Base-by-base conservation (phyloP, 1,139 yeast genomes). In the Pichia sp. region DNA sequence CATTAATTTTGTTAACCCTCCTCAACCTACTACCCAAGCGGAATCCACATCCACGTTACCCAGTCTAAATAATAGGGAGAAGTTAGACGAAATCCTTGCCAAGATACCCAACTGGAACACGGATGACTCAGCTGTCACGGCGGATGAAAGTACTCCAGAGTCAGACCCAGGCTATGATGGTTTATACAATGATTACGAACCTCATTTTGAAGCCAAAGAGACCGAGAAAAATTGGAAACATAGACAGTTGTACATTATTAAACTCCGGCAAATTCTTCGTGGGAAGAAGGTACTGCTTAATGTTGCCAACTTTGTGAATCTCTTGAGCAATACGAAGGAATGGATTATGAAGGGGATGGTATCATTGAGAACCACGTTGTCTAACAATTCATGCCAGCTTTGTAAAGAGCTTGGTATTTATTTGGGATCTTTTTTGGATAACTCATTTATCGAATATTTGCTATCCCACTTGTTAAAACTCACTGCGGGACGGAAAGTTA, bases 191-290 rank as follows among this genome's bases (percentile, higher is more conserved):
- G 47, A 51, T 4, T 48, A 72, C 50, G 35, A 58, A 12, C 42
- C 59, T 0, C 62, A 67, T 5, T 59, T 91, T 51, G 70, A 68
- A n/a, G 80, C 78, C 2, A 86, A 80, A 50, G 98, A 93, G 57
- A 81, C 94, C 0, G 98, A 93, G 53, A 69, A 69, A 42, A 91
- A 91, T 53, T 91, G 99, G 99, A 62, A 67, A 19, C 50, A 55
- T 1, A 68, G 99, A 51, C 96, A 88, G 49, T 69, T 69, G 39
- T 64, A 63, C 38, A 69, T 87, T 3, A 51, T 70, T 2, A 68
- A 66, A 35, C 53, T 86, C 27, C 66, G 96, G 39, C 64, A 70
- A 2, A 52, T 82, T 3, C 48, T 85, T 3, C 62, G 87, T 28
- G 88, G 88, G 3, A 74, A 78, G 33, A 16, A 26, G 24, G 29